phyloP scores from a whole-genome alignment of 768 basidiomycete species.

The Favolaschia claudopus region DNA sequence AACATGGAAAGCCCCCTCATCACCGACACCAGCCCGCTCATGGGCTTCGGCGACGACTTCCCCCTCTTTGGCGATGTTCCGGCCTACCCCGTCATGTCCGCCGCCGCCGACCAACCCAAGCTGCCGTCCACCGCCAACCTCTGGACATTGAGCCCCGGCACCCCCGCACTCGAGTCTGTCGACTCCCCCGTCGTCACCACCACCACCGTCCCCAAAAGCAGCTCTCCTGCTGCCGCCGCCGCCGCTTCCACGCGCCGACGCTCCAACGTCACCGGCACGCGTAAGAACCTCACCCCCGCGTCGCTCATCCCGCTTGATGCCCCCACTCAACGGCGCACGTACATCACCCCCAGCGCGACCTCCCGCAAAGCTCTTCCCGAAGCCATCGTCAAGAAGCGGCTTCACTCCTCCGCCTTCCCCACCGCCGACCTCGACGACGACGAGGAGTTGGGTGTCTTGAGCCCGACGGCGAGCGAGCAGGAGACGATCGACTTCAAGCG shows the following conservation, averaged over 20 bases:
- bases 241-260: neutral
- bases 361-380: constrained; percentile 67
- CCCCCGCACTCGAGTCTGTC: constrained; percentile 15
- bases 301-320: constrained; percentile 60
- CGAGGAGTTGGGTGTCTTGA: constrained; percentile 21
- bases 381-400: constrained; percentile 54
- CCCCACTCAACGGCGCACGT: constrained; percentile 65
- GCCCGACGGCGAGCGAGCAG: constrained; percentile 44
- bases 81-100: neutral
- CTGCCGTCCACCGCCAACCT: constrained; percentile 1
- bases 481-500: constrained; percentile 72
- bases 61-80: constrained; percentile 12
- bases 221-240: constrained; percentile 15
- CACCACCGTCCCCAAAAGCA: neutral
- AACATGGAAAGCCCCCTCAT: constrained; percentile 11
- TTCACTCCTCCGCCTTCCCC: constrained; percentile 40
- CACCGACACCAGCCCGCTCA: neutral
- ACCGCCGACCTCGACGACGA: constrained; percentile 43
- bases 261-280: constrained; percentile 47
- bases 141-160: constrained; percentile 18
- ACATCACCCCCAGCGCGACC: constrained; percentile 57
- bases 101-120: neutral
- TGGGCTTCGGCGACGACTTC: neutral
- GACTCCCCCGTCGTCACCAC: constrained; percentile 2
- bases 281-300: constrained; percentile 59